Base-by-base conservation (phyloP, 148 eudicot species). In the Beta vulgaris region DNA sequence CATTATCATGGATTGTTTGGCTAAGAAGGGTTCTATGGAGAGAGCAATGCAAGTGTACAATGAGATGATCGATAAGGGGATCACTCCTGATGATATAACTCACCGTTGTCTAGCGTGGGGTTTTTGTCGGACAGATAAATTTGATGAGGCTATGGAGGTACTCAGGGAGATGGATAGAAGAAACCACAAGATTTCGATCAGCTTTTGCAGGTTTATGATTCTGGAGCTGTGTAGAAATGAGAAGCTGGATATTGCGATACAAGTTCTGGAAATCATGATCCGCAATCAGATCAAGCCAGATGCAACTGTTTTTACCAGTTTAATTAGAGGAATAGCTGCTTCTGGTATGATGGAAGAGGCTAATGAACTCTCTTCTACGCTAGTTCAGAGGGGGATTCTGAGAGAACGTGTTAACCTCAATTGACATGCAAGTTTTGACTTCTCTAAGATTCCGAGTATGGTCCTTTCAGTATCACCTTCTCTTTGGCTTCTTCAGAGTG, bases 91-190 rank as follows among this genome's bases (percentile, higher is more conserved):
- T 82, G 97, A 80, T 36, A 80, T 88, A 40, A 91, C 98, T 29
- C 91, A 91, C 80, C 84, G 97, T 68, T 81, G 86, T 81, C 72
- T 94, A 51, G 73, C 87, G 39, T 83, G 86, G 93, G 98, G 98
- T 14, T 88, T 90, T 73, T 87, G 87, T 80, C 76, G 83, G 62
- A 79, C 80, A 4, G 79, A 83, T 80, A 71, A 85, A 60, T 76
- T 80, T 63, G 91, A 86, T 34, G 88, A 85, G 60, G 95, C 90
- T 19, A 78, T 90, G 26, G 87, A 87, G 69, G 83, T 91, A 66
- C 75, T 90, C 40, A 82, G 82, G 80, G 79, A 83, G 82, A 91
- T 90, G 89, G 80, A 84, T 37, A 77, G 70, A 73, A 82, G 85
- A 73, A 86, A 85, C 40, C 88, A 82, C 58, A 64, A 69, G 68